Base-by-base conservation (phyloP, 1,284 basidiomycete species). In the Pyrrhoderma lamaoense region DNA sequence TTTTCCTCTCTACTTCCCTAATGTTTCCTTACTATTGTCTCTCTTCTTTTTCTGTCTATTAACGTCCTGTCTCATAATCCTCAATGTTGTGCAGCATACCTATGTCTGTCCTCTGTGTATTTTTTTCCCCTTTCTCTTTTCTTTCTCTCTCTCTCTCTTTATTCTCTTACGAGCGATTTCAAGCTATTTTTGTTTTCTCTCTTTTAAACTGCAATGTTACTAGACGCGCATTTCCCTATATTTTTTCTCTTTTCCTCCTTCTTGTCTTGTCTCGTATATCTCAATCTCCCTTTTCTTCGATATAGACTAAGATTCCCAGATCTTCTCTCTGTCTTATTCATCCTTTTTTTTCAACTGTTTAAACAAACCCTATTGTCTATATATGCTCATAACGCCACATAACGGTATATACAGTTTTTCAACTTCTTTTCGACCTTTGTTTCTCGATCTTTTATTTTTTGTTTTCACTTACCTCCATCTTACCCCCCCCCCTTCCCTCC, bases 31-130 rank as follows among this genome's bases (percentile, higher is more conserved):
- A 19, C 5, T 39, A 36, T 31, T 31, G 27, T 11, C 11, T 31
- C 27, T 31, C 27, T 31, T 31, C 27, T 25, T 37, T 42, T 45
- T 46, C 36, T 56, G 38, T 47, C 51, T 47, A 44, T 23, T 39
- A 50, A 52, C 45, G 7, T 31, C 27, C 11, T 31, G 27, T 31
- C 27, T 31, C 27, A 31, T 31, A 31, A 5, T 31, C 5, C 27
- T 31, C 27, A 31, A 5, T 31, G 27, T 31, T 31, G 27, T 31
- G 27, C 27, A 31, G 27, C 27, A 31, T 31, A 11, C 11, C 27
- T 31, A 31, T 31, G 7, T 31, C 11, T 5, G 5, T 11, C 11
- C 11, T 31, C 27, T 31, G 11, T 31, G 27, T 31, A 5, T 31
- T 11, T 31, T 31, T 31, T 31, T 31, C 11, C 27, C 11, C 27